Base-by-base conservation (phyloP, 495 filamentous ascomycete species). In the Pyrenula massariospora region DNA sequence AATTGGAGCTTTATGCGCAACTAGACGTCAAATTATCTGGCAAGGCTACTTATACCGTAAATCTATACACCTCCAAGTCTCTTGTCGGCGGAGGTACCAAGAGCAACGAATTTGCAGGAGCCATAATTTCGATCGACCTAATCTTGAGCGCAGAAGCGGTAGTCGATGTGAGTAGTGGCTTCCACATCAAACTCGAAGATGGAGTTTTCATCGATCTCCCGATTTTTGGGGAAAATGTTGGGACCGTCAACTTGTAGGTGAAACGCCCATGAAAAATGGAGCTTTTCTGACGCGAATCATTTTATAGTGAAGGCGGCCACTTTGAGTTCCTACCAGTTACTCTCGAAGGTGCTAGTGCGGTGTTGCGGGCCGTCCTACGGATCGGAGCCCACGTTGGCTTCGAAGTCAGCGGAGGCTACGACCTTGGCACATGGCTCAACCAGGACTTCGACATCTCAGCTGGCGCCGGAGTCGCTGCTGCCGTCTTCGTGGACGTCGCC, bases 311-410 rank as follows among this genome's bases (percentile, higher is more conserved):
- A 52, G 77, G 77, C 36, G 80, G 68, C 24, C 57, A 70, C n/a
- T 81, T 77, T 60, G 77, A 81, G 58, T 81, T 83, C 55, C 71
- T 83, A 12, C 79, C 80, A 2, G 73, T 81, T 12, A 74, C 67
- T 1, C 65, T 81, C 12, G 59, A 67, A 56, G 69, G 69, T 10
- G 59, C 74, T 3, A 65, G 66, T 2, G 80, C 73, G 0, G 54
- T 74, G 11, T 15, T 42, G 31, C 31, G 31, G 15, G 31, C 31
- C 5, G 31, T 42, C 31, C 64, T 83, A 1, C 73, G 70, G 15
- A 56, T 80, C 24, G 70, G 72, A 23, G 56, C 74, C 12, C 66
- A 73, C 48, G 70, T 70, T 21, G 78, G 78, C 1, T 58, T 81
- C 48, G 60, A 69, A 42, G 15, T 77, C 22, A 42, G 15, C 15